Evolutionary conservation across 345 rosid genomes (phyloP), one percentile per base, ranked within the genome.

Genomic region (Cardiospermum halicacabum): DNA sequence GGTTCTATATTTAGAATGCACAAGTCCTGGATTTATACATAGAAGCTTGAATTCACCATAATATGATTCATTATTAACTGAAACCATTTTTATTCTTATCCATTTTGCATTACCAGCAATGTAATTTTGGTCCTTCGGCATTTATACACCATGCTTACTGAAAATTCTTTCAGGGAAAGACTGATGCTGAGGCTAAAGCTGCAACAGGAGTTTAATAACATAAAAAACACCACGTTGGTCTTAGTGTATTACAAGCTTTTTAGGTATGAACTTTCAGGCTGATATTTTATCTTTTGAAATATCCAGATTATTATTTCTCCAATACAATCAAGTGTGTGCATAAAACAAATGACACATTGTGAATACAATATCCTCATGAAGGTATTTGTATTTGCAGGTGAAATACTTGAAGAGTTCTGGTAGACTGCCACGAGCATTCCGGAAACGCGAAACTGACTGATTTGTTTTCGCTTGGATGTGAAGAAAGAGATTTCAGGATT

Each of bases 191-290:
- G 67, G 75, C 69, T 67, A 82, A 87, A 79, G 82, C 91, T 74
- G 76, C 87, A 25, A 81, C 91, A 43, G 83, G 85, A 32, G 88
- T 83, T 56, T 89, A 79, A 75, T 56, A 24, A 70, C 69, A 32
- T 58, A 24, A 26, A 37, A 43, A 32, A 50, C 36, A 34, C 31
- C 30, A 19, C 59, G 45, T 73, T 49, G 37, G 66, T 53, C 64
- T 64, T 55, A 65, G 43, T 10, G 53, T 69, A 45, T 30, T 69
- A 15, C 60, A 27, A 58, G 45, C 71, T 53, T 51, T 45, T 37
- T 73, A 73, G 83, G 90, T 78, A 68, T 27, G 63, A 58, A 66
- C 42, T 15, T 16, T 60, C 43, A 12, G 53, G 51, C n/a, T 56
- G 12, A 13, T 31, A 13, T 31, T 40, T 58, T 63, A 54, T 58